Base-by-base conservation (phyloP, 2,329 filamentous ascomycete species). In the Paraphaeosphaeria minitans region DNA sequence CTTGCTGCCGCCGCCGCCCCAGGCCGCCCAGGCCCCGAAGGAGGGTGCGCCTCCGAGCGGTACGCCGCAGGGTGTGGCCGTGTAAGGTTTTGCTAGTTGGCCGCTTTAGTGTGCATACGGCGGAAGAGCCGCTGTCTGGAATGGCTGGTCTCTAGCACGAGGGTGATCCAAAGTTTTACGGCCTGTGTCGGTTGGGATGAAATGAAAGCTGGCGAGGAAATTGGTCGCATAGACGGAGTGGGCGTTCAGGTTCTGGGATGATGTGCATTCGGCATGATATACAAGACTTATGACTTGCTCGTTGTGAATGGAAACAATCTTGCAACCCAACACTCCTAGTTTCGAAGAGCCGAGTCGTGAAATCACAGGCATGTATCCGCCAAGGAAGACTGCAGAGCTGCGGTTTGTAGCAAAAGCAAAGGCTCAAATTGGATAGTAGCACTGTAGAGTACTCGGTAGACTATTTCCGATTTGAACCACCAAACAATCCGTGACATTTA, bases 1-100 rank as follows among this genome's bases (percentile, higher is more conserved):
- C 59, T 91, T 93, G 27, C 90, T 98, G 68, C 93, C 93, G 12
- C 61, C 66, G 29, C 58, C 66, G 12, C 54, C 64, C 0, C 55
- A 56, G 46, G 48, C 49, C 9, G 41, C 53, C 7, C 59, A 66
- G 16, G 57, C 60, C 0, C 49, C 49, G 31, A 70, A 70, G 62
- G 68, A 75, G 52, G 62, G 64, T 43, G 63, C 42, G 19, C 62
- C 51, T 8, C 22, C 46, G 24, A 48, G 41, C n/a, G 59, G 62
- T 39, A 59, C 57, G 3, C 71, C 61, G 42, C 65, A 63, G 53
- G 59, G 63, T 54, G 61, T 57, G 56, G 58, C 66, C 48, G 62
- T 61, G 33, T 64, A 50, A 41, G 46, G 42, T 33, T 31, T 47
- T 5, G 13, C 9, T 37, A 2, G 10, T 45, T 24, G 29, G 10